Percentiles rank a stretch among this genome's conserved stretches.
Evolutionary conservation across 2,329 filamentous ascomycete species (phyloP).

Genomic region (Talaromyces sp.): DNA sequence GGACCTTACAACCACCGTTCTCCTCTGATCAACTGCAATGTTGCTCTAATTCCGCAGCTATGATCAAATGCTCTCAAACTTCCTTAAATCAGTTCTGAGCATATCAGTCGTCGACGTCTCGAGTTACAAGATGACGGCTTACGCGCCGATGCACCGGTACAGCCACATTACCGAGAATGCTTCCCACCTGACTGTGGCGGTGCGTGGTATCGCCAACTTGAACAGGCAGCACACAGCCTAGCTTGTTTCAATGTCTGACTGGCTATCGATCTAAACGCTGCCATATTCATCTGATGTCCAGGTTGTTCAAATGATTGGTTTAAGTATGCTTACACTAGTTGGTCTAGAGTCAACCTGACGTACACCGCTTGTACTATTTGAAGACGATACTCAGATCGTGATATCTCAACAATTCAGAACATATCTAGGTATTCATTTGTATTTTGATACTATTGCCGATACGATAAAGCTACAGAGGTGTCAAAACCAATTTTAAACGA

Average conservation of each 20-base stretch:
- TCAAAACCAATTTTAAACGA: background rate
- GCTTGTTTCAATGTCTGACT: background rate
- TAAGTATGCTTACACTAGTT: background rate
- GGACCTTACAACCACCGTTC: background rate
- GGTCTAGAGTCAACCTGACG: background rate
- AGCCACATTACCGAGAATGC: slow-evolving; percentile 16
- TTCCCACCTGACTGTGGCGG: slow-evolving; percentile 13
- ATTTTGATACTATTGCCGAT: background rate
- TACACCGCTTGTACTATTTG: background rate
- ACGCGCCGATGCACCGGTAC: slow-evolving; percentile 11
- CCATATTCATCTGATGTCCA: background rate
- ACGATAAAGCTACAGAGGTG: background rate
- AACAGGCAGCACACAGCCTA: slow-evolving; percentile 9
- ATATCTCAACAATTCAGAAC: background rate
- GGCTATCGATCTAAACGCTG: background rate
- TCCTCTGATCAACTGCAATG: background rate
- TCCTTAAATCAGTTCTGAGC: no score
- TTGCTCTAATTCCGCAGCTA: background rate
- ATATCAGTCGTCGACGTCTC: background rate
- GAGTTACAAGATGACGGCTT: slow-evolving; percentile 16
- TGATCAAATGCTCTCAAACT: background rate
- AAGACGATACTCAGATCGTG: background rate
- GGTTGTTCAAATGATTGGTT: background rate
- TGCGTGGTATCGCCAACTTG: slow-evolving; percentile 11
- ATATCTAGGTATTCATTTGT: no score